phyloP scores from a whole-genome alignment of 768 basidiomycete genomes.

The Amanita rubescens region DNA sequence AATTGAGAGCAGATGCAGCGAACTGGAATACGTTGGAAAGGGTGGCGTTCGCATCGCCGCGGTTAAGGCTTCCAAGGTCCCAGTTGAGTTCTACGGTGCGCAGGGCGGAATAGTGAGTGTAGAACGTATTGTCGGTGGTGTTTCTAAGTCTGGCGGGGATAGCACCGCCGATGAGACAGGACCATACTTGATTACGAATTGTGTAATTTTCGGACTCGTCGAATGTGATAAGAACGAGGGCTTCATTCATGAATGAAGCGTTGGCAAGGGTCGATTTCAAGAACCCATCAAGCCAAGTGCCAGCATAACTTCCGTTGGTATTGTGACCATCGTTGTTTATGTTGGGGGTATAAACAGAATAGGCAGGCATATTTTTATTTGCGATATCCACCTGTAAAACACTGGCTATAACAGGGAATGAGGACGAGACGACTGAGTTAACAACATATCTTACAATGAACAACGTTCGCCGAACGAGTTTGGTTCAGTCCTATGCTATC shows the following conservation, averaged over 20 bases:
- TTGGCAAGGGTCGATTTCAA: slow-evolving; percentile 44
- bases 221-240: slow-evolving; percentile 56
- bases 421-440: too few relatives aligned
- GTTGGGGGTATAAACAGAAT: slow-evolving; percentile 59
- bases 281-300: slow-evolving; percentile 42
- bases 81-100: slow-evolving; percentile 56
- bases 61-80: slow-evolving; percentile 51
- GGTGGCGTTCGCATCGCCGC: slow-evolving; percentile 42
- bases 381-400: slow-evolving; percentile 42
- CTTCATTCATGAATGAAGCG: slow-evolving; percentile 38
- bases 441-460: slow-evolving; percentile 50
- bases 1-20: slow-evolving; percentile 26
- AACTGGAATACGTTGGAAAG: slow-evolving; percentile 42
- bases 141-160: slow-evolving; percentile 34
- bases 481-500: slow-evolving; percentile 40
- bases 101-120: slow-evolving; percentile 55
- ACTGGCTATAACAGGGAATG: not conserved
- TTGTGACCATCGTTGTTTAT: slow-evolving; percentile 55
- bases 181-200: slow-evolving; percentile 40
- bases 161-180: slow-evolving; percentile 34
- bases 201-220: slow-evolving; percentile 43
- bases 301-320: slow-evolving; percentile 42
- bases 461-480: slow-evolving; percentile 33
- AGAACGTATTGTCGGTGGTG: slow-evolving; percentile 45
- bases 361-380: slow-evolving; percentile 45